Conservation (phyloP, 2,329 filamentous ascomycete species). For the Hymenoscyphus fraxineus region DNA sequence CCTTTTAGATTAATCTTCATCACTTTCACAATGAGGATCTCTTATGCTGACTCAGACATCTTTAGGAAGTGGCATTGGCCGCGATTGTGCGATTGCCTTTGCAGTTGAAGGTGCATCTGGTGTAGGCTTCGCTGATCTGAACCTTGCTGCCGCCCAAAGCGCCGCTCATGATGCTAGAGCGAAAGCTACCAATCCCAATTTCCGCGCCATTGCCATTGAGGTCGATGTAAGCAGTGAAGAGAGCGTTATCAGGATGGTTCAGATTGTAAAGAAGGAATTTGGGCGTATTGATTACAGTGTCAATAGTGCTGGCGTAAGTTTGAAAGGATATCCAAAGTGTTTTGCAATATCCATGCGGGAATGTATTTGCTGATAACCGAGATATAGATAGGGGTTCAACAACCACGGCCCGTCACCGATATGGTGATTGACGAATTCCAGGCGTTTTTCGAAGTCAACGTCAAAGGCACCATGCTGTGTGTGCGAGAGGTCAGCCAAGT, state of each 20-base stretch:
- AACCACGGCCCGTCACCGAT: neutral
- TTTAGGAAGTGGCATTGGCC: slow-evolving; percentile 5
- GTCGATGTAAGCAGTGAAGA: slow-evolving; percentile 2
- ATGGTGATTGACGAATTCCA: slow-evolving; percentile 2
- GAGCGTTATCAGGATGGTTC: neutral
- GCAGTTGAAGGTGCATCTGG: neutral
- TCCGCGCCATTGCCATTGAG: neutral
- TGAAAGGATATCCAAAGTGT: neutral
- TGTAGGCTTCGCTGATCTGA: neutral
- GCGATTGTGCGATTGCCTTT: slow-evolving; percentile 3
- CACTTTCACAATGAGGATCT: neutral
- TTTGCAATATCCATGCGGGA: neutral
- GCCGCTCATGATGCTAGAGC: neutral
- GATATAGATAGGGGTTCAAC: slow-evolving; percentile 1
- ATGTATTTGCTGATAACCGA: neutral
- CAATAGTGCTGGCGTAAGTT: slow-evolving; percentile 3
- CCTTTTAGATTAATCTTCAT: neutral
- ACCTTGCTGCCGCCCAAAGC: neutral
- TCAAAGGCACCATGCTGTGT: slow-evolving; percentile 7
- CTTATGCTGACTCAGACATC: neutral
- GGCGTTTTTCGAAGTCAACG: slow-evolving; percentile 4
- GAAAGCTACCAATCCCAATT: neutral
- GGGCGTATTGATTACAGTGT: slow-evolving; percentile 3
- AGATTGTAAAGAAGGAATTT: neutral
- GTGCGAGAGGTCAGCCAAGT: neutral